Evolutionary conservation across 2,329 filamentous ascomycete species (phyloP), one percentile per base, ranked within the genome.

Genomic region (Penicillium hesseltinei): DNA sequence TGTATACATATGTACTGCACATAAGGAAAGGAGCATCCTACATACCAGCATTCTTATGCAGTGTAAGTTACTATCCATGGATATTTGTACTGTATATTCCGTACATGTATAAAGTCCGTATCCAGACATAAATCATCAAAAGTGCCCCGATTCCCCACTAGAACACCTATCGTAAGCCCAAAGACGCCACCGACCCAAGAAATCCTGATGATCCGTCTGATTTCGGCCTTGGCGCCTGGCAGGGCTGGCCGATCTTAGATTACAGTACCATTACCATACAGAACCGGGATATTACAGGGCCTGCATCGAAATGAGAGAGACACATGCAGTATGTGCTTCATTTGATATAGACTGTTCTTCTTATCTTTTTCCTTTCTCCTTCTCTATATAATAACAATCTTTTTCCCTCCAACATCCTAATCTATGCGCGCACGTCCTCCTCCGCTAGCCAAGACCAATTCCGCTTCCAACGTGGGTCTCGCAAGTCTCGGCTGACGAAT

Each of bases 401-500:
- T 23, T 25, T 19, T 3, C n/a, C 27, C 40, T 19, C 13, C 5
- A 27, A 19, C 21, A 10, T 17, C n/a, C 15, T 23, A 21, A 17
- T 27, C 43, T 47, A 42, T 23, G 35, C 13, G 15, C 36, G 51
- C 40, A 35, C 31, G n/a, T 29, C 29, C 49, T 46, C 40, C 57
- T 60, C 61, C 59, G 57, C 60, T 54, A 44, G 65, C 65, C 65
- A 67, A 67, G 64, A 64, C 60, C 36, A 7, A 23, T 58, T 65
- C 63, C 62, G 63, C 63, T 54, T 60, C 39, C 42, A 45, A 62
- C 61, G 64, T 66, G 65, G 64, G 62, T 60, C 65, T 51, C 23
- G 29, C 55, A 62, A 61, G 61, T 60, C 59, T 64, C 47, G 64
- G 65, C 65, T 67, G 65, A 66, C 65, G 65, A 67, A 65, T 66